Evolutionary conservation across 2,329 filamentous ascomycete species (phyloP).

Genomic region (Phoma herbarum): DNA sequence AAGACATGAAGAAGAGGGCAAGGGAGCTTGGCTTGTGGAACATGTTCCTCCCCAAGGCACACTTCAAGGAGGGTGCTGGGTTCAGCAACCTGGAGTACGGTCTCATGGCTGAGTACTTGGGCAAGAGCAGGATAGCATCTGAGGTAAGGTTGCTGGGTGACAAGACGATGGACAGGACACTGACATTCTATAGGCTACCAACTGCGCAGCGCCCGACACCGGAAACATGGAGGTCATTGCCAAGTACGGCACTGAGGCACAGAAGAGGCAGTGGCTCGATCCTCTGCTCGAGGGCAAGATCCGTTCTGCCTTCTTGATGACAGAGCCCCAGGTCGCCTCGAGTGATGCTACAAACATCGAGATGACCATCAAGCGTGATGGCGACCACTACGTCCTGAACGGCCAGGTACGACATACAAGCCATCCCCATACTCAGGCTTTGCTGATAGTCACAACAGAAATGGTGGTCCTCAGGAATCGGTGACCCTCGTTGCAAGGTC

Average conservation of each 20-base stretch:
- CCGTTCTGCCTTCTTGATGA: constrained; percentile 92
- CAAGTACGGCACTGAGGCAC: constrained; percentile 85
- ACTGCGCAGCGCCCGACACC: constrained; percentile 90
- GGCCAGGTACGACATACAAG: constrained; percentile 67
- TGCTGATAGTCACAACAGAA: constrained; percentile 65
- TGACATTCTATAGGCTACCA: constrained; percentile 66
- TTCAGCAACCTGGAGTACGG: constrained; percentile 97
- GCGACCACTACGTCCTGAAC: constrained; percentile 89
- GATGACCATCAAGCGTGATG: constrained; percentile 81
- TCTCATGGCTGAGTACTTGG: constrained; percentile 95
- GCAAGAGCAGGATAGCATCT: constrained; percentile 79
- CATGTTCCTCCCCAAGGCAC: constrained; percentile 93
- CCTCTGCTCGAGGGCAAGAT: constrained; percentile 86
- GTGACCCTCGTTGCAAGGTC: constrained; percentile 88
- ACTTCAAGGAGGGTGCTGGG: constrained; percentile 94
- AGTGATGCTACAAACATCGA: constrained; percentile 94
- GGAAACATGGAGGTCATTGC: constrained; percentile 96
- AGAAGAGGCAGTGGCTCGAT: constrained; percentile 84
- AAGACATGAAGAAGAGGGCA: constrained; percentile 88
- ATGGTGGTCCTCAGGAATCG: constrained; percentile 99
- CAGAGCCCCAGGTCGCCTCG: constrained; percentile 86
- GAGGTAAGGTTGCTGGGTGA: constrained; percentile 28
- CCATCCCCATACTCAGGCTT: background rate
- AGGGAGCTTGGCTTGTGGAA: constrained; percentile 91
- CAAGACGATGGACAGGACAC: background rate